phyloP scores from a whole-genome alignment of 352 stramenopile genomes.

The Phytophthora ohioensis region DNA sequence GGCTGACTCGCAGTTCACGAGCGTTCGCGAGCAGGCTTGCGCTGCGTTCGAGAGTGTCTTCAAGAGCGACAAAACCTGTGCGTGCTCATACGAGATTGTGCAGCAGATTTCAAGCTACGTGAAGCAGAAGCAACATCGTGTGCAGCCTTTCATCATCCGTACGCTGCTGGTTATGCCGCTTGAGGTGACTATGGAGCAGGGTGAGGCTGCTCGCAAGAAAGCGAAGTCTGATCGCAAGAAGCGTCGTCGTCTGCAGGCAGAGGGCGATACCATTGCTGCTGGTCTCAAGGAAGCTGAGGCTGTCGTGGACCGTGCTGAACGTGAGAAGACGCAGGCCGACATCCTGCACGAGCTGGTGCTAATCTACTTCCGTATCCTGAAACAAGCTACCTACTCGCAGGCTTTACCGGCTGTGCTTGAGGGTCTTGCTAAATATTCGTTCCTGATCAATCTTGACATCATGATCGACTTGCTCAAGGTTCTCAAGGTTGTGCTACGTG shows the following conservation, averaged over 20 bases:
- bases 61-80: slow-evolving; percentile 76
- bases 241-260: slow-evolving; percentile 74
- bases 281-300: slow-evolving; percentile 96
- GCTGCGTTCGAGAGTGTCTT: slow-evolving; percentile 79
- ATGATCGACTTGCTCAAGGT: slow-evolving; percentile 97
- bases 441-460: slow-evolving; percentile 98
- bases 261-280: slow-evolving; percentile 88
- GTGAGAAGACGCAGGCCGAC: slow-evolving; percentile 95
- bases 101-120: slow-evolving; percentile 88
- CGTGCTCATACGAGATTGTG: slow-evolving; percentile 75
- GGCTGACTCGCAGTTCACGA: slow-evolving; percentile 69
- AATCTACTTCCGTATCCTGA: slow-evolving; percentile 98
- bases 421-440: slow-evolving; percentile 95
- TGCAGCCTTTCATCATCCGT: slow-evolving; percentile 80
- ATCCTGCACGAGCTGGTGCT: slow-evolving; percentile 96
- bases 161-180: slow-evolving; percentile 84
- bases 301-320: slow-evolving; percentile 92
- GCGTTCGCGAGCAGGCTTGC: slow-evolving; percentile 64
- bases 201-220: slow-evolving; percentile 78
- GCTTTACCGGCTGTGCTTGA: slow-evolving; percentile 93
- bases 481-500: slow-evolving; percentile 92
- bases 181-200: slow-evolving; percentile 88
- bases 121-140: slow-evolving; percentile 84
- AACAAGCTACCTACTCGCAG: slow-evolving; percentile 89
- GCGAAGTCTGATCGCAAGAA: slow-evolving; percentile 89